A percentile compares a stretch with the other conserved stretches of the same genome.
Evolutionary conservation across 2,329 filamentous ascomycete species (phyloP).

Genomic region (Alternaria rosae): DNA sequence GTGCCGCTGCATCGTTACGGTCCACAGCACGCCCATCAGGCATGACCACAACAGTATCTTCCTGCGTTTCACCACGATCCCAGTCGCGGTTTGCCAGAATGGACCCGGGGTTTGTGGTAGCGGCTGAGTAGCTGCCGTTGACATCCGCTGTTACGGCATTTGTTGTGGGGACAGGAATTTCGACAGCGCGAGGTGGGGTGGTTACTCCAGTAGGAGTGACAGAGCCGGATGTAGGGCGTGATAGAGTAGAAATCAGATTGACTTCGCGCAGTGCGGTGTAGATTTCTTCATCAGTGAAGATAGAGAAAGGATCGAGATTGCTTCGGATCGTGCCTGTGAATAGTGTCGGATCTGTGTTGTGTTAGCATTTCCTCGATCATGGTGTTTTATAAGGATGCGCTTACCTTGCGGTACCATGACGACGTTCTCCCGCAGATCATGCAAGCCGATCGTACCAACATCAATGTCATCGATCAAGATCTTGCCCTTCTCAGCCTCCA

Average conservation of each 20-base stretch:
- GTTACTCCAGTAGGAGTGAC: slow-evolving; percentile 28
- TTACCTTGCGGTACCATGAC: slow-evolving; percentile 89
- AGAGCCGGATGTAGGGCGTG: slow-evolving; percentile 47
- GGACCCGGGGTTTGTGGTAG: slow-evolving; percentile 43
- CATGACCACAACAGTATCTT: slow-evolving; percentile 43
- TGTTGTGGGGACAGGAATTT: slow-evolving; percentile 43
- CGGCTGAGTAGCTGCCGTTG: slow-evolving; percentile 36
- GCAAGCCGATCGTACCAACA: slow-evolving; percentile 87
- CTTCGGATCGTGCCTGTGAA: slow-evolving; percentile 91
- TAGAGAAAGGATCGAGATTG: slow-evolving; percentile 90
- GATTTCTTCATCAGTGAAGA: slow-evolving; percentile 89
- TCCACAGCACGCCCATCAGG: slow-evolving; percentile 39
- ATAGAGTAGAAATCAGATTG: slow-evolving; percentile 72
- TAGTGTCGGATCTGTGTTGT: slow-evolving; percentile 75
- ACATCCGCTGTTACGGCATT: slow-evolving; percentile 35
- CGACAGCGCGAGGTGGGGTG: slow-evolving; percentile 35
- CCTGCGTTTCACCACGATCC: slow-evolving; percentile 34
- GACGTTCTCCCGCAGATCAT: slow-evolving; percentile 89
- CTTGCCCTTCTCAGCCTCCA: slow-evolving; percentile 88
- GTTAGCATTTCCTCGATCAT: slow-evolving; percentile 20
- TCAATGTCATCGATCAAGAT: slow-evolving; percentile 93
- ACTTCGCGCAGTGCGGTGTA: slow-evolving; percentile 87
- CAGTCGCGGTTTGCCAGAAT: slow-evolving; percentile 43
- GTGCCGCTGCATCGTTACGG: slow-evolving; percentile 29
- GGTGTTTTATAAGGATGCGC: background rate